These are phyloP conservation scores for Saturnispora hagleri DNA, from an alignment of 805 yeast genomes.

Conservation along the genomic window DNA sequence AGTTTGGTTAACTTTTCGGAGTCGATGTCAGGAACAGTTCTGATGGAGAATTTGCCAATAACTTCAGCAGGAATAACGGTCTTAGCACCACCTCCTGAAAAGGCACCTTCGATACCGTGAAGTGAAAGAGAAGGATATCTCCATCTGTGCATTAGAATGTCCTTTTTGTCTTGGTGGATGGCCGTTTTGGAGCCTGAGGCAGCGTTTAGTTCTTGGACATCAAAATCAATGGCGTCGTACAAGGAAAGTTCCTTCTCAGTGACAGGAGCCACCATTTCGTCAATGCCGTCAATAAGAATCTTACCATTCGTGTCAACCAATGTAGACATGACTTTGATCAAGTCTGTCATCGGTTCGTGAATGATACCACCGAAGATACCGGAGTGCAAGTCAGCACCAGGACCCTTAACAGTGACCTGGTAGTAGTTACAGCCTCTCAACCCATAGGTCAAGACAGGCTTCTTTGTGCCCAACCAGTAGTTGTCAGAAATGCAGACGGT, in stretches of 20 bases:
- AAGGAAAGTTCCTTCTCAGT: constrained; percentile 69
- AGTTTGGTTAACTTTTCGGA: constrained; percentile 67
- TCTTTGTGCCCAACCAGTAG: constrained; percentile 96
- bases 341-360: constrained; percentile 95
- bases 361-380: constrained; percentile 97
- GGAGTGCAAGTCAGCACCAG: constrained; percentile 94
- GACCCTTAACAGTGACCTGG: constrained; percentile 74
- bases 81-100: constrained; percentile 90
- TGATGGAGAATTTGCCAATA: constrained; percentile 86
- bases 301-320: constrained; percentile 78
- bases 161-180: constrained; percentile 66
- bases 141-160: constrained; percentile 96
- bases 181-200: constrained; percentile 87
- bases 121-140: constrained; percentile 92
- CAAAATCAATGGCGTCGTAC: constrained; percentile 81
- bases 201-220: constrained; percentile 71
- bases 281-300: constrained; percentile 79
- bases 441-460: constrained; percentile 96
- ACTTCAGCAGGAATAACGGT: constrained; percentile 97
- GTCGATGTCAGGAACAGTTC: constrained; percentile 95
- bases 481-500: constrained; percentile 95
- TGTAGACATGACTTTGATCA: constrained; percentile 64
- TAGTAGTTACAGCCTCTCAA: constrained; percentile 95
- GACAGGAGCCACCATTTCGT: constrained; percentile 91
- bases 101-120: constrained; percentile 98